Conservation (phyloP, 768 basidiomycete genomes). For the Tylopilus sp. region DNA sequence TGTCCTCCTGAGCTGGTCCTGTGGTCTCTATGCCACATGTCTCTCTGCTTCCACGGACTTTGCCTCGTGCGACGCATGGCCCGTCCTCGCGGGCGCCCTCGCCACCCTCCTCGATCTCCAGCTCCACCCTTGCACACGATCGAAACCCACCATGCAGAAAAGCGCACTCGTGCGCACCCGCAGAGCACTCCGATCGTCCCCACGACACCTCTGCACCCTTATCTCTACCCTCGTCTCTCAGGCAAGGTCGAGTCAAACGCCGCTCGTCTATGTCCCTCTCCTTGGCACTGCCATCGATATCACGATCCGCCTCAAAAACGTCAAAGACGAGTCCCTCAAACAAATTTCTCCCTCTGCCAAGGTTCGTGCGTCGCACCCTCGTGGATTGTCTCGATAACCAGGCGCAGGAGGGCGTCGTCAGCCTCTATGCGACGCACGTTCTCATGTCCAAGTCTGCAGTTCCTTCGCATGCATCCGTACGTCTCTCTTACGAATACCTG, state of each 20-base stretch:
- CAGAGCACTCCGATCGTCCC: slow-evolving; percentile 65
- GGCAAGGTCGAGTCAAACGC: slow-evolving; percentile 46
- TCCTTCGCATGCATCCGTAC: slow-evolving; percentile 56
- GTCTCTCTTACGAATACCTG: slow-evolving; percentile 17
- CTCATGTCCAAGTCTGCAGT: slow-evolving; percentile 66
- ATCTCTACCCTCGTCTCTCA: slow-evolving; percentile 52
- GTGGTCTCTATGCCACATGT: slow-evolving; percentile 56
- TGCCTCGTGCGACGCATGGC: slow-evolving; percentile 46
- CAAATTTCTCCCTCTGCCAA: slow-evolving; percentile 46
- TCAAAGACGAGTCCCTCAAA: slow-evolving; percentile 41
- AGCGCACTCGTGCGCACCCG: slow-evolving; percentile 59
- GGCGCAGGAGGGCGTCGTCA: slow-evolving; percentile 52
- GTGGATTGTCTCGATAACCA: neutral
- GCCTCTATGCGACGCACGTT: slow-evolving; percentile 56
- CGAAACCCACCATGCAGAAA: slow-evolving; percentile 58
- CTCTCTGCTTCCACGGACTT: slow-evolving; percentile 44
- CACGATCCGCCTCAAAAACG: slow-evolving; percentile 58
- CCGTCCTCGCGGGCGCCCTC: slow-evolving; percentile 50
- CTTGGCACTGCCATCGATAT: slow-evolving; percentile 72
- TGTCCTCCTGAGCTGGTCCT: slow-evolving; percentile 70
- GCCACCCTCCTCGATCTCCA: slow-evolving; percentile 59
- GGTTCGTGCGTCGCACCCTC: slow-evolving; percentile 26
- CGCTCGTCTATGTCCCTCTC: slow-evolving; percentile 45
- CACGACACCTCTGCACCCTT: slow-evolving; percentile 45
- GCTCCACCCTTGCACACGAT: slow-evolving; percentile 46